phyloP scores from a whole-genome alignment of 331 rosid genomes.

The Telfairia occidentalis region DNA sequence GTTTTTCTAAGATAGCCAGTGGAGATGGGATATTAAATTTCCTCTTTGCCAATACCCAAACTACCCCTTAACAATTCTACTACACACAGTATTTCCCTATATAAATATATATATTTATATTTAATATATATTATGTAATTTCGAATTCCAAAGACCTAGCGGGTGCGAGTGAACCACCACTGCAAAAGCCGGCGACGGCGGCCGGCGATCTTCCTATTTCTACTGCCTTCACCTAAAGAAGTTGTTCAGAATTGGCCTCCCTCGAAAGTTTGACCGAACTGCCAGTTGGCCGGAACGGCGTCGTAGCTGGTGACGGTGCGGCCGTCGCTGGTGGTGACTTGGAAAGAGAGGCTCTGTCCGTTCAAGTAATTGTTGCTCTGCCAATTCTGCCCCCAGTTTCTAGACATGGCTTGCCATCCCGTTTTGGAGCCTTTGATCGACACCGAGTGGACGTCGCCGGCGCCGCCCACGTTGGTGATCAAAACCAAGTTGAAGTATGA shows the following conservation, averaged over 20 bases:
- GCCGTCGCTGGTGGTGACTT: constrained; percentile 17
- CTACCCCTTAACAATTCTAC: background rate
- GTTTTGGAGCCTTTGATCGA: constrained; percentile 17
- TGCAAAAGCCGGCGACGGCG: constrained; percentile 6
- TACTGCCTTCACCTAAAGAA: background rate
- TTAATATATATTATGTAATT: background rate
- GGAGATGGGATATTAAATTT: background rate
- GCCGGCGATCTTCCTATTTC: constrained; percentile 9
- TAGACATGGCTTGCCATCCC: constrained; percentile 17
- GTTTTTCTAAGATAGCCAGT: constrained; percentile 7
- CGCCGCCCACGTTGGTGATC: constrained; percentile 16
- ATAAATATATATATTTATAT: background rate
- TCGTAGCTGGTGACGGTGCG: constrained; percentile 10
- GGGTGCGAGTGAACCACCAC: constrained; percentile 22
- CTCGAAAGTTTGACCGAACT: constrained; percentile 10
- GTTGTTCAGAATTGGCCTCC: constrained; percentile 7
- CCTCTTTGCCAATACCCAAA: background rate
- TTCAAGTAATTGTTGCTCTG: constrained; percentile 13
- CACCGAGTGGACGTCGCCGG: constrained; percentile 16
- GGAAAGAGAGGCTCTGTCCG: constrained; percentile 15
- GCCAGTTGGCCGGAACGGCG: constrained; percentile 13
- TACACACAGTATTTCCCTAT: background rate
- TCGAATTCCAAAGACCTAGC: constrained; percentile 1
- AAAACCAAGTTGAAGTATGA: constrained; percentile 16
- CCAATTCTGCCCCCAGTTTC: constrained; percentile 21